phyloP scores from a whole-genome alignment of 148 eudicot genomes.

The Suaeda aralocaspica region DNA sequence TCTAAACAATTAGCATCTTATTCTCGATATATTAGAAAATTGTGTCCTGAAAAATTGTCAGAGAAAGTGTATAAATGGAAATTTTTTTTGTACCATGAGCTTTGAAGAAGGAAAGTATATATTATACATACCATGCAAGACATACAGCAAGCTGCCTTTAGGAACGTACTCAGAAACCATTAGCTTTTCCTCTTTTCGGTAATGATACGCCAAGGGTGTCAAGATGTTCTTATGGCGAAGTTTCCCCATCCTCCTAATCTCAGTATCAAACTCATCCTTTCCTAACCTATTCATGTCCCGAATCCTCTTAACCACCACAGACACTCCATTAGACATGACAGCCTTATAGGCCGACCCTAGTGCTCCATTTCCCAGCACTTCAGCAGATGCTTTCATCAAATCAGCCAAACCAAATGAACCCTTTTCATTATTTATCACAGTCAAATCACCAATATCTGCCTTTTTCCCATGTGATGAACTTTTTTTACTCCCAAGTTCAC shows the following conservation, averaged over 20 bases:
- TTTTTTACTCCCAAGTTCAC: conserved; percentile 24
- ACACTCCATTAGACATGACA: conserved; percentile 49
- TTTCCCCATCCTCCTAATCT: conserved; percentile 44
- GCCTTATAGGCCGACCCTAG: conserved; percentile 76
- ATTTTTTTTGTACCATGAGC: background rate
- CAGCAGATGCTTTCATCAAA: conserved; percentile 80
- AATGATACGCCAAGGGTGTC: conserved; percentile 65
- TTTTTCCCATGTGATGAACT: conserved; percentile 28
- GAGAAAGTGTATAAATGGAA: background rate
- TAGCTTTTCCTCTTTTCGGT: conserved; percentile 68
- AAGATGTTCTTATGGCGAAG: conserved; percentile 53
- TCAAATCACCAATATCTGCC: conserved; percentile 36
- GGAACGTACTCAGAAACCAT: conserved; percentile 57
- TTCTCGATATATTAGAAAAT: too few relatives aligned
- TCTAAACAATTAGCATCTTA: too few relatives aligned
- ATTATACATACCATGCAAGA: conserved; percentile 57
- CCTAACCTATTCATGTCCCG: conserved; percentile 52
- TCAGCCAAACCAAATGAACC: conserved; percentile 66
- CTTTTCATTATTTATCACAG: conserved; percentile 50
- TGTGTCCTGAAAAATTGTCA: too few relatives aligned
- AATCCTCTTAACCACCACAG: conserved; percentile 75
- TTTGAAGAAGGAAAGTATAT: background rate
- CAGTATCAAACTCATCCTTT: conserved; percentile 51
- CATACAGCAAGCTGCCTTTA: conserved; percentile 57
- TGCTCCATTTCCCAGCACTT: conserved; percentile 60